Percentiles rank a stretch among this genome's conserved stretches.
These are phyloP conservation scores for Neurospora intermedia DNA, from an alignment of 495 filamentous ascomycete species.

Conservation along the genomic window DNA sequence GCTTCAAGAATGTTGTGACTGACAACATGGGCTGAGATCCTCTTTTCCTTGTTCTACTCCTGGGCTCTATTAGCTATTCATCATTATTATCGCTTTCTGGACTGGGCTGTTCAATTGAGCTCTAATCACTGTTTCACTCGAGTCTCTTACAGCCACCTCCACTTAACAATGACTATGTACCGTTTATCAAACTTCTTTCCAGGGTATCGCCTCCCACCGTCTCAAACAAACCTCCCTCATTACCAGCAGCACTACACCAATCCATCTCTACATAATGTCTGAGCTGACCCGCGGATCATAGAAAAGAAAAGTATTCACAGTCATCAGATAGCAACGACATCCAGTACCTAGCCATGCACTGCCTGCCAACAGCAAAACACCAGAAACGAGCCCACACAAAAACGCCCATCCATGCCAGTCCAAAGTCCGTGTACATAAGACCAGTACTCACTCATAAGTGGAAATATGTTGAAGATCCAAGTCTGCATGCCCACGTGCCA, in stretches of 20 bases:
- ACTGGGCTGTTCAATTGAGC: neutral
- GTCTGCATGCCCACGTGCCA: neutral
- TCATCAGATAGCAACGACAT: neutral
- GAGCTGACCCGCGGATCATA: neutral
- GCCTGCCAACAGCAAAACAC: neutral
- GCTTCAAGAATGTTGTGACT: neutral
- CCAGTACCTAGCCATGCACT: neutral
- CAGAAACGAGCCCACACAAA: neutral
- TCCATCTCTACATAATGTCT: neutral
- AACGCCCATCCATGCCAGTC: neutral
- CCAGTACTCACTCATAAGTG: neutral
- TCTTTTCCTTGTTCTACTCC: neutral
- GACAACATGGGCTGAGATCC: neutral
- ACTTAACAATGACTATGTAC: neutral
- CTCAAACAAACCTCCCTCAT: neutral
- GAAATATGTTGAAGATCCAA: neutral
- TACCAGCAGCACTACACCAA: neutral
- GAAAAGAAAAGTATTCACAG: neutral
- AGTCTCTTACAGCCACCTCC: neutral
- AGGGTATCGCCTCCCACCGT: neutral
- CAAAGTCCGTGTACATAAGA: neutral
- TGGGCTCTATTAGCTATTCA: neutral
- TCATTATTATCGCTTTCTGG: neutral
- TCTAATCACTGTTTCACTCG: neutral
- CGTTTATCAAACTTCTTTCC: neutral